A percentile compares a stretch with the other conserved stretches of the same genome.
phyloP scores from a whole-genome alignment of 176 grass and related monocot genomes.

The Melocanna baccifera region DNA sequence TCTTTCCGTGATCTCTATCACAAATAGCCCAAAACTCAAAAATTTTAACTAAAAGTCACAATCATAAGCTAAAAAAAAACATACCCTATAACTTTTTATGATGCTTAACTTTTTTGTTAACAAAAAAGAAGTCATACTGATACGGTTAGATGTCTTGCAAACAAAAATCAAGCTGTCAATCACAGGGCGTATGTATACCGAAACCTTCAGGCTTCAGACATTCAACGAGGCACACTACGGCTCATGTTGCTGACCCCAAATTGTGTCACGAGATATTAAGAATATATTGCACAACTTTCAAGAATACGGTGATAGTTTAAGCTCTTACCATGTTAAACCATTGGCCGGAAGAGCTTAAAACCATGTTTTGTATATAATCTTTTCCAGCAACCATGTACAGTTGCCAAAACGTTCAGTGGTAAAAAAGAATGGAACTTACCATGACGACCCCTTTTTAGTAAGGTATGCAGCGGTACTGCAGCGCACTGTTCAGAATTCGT shows the following conservation, averaged over 20 bases:
- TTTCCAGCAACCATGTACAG: not conserved
- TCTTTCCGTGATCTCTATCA: too few relatives aligned
- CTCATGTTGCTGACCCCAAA: not conserved
- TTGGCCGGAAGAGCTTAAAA: not conserved
- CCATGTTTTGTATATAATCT: not conserved
- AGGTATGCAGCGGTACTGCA: not conserved
- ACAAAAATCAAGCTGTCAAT: not conserved
- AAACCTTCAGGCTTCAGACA: not conserved
- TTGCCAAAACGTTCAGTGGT: not conserved
- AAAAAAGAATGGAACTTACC: not conserved
- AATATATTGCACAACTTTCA: not conserved
- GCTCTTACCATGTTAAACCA: not conserved
- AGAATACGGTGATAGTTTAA: not conserved
- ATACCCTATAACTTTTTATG: too few relatives aligned
- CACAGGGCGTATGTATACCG: not conserved
- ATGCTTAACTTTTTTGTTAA: too few relatives aligned
- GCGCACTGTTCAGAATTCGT: too few relatives aligned
- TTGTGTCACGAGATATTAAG: not conserved
- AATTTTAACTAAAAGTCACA: too few relatives aligned
- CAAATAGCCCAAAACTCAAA: too few relatives aligned
- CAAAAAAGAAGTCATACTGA: not conserved
- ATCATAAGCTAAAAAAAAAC: too few relatives aligned
- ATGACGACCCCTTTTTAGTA: not conserved
- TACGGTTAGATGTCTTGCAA: not conserved
- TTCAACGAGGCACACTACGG: not conserved